A percentile compares a stretch with the other conserved stretches of the same genome.
These are phyloP conservation scores for Lentinula guzmanii DNA, from an alignment of 768 basidiomycete genomes.

Conservation along the genomic window DNA sequence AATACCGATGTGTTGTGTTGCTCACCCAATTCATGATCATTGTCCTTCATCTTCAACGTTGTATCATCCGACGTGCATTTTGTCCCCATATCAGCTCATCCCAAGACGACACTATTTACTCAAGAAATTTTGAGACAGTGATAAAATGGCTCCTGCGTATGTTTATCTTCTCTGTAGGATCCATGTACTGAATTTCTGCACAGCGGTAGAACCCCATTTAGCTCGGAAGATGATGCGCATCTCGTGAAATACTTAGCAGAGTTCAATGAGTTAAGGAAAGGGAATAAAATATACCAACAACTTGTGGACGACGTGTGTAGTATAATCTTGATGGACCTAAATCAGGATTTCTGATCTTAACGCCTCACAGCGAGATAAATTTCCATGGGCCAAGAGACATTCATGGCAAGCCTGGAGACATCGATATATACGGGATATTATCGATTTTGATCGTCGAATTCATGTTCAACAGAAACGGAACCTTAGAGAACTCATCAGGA, in stretches of 20 bases:
- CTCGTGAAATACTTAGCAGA: not conserved
- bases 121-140: too few relatives aligned
- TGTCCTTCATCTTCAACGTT: too few relatives aligned
- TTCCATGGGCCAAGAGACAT: not conserved
- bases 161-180: not conserved
- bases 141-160: not conserved
- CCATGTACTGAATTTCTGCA: not conserved
- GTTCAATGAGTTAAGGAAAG: not conserved
- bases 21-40: too few relatives aligned
- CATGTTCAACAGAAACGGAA: not conserved
- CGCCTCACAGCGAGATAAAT: not conserved
- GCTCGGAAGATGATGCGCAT: not conserved
- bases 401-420: constrained; percentile 1
- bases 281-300: not conserved
- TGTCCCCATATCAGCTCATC: too few relatives aligned
- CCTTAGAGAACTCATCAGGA: not conserved
- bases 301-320: not conserved
- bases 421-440: not conserved
- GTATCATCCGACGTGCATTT: too few relatives aligned
- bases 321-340: not conserved
- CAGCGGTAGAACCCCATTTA: not conserved
- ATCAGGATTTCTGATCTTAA: not conserved
- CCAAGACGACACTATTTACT: too few relatives aligned
- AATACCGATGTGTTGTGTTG: too few relatives aligned
- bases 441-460: not conserved